phyloP scores from a whole-genome alignment of 306 rosid species.

The Inga leiocalycina region DNA sequence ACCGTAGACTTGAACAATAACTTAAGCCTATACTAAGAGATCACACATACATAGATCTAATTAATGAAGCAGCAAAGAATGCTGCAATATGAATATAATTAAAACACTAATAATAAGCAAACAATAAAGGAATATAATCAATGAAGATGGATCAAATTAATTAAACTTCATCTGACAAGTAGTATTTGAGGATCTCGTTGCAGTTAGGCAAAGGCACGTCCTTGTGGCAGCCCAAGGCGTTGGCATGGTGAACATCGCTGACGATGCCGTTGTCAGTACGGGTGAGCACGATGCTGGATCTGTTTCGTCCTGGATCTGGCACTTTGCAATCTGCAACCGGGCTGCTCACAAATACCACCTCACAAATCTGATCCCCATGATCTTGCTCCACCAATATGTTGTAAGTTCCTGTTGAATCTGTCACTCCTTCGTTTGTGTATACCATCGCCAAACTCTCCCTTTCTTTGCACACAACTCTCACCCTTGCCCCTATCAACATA shows the following conservation, averaged over 20 bases:
- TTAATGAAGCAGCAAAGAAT: background rate
- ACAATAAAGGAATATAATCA: background rate
- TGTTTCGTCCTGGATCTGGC: slow-evolving; percentile 53
- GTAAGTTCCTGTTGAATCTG: slow-evolving; percentile 58
- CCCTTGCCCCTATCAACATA: slow-evolving; percentile 53
- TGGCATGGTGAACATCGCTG: slow-evolving; percentile 49
- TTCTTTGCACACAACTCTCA: slow-evolving; percentile 58
- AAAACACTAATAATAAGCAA: background rate
- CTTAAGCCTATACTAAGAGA: background rate
- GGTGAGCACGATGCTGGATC: slow-evolving; percentile 56
- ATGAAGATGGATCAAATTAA: background rate
- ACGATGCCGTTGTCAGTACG: slow-evolving; percentile 56
- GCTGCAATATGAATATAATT: background rate
- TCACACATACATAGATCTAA: background rate
- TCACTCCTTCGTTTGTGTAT: slow-evolving; percentile 47
- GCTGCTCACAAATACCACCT: slow-evolving; percentile 47
- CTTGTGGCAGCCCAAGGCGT: slow-evolving; percentile 64
- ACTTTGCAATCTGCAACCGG: slow-evolving; percentile 47
- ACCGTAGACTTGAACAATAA: background rate
- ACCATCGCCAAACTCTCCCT: slow-evolving; percentile 36
- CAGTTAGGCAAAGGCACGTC: slow-evolving; percentile 53
- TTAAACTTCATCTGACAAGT: slow-evolving; percentile 45
- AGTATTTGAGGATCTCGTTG: slow-evolving; percentile 44
- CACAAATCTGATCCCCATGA: slow-evolving; percentile 59
- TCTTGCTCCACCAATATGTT: slow-evolving; percentile 50